Evolutionary conservation across 768 basidiomycete species (phyloP), one percentile per base, ranked within the genome.

Genomic region (Serendipita sp.): DNA sequence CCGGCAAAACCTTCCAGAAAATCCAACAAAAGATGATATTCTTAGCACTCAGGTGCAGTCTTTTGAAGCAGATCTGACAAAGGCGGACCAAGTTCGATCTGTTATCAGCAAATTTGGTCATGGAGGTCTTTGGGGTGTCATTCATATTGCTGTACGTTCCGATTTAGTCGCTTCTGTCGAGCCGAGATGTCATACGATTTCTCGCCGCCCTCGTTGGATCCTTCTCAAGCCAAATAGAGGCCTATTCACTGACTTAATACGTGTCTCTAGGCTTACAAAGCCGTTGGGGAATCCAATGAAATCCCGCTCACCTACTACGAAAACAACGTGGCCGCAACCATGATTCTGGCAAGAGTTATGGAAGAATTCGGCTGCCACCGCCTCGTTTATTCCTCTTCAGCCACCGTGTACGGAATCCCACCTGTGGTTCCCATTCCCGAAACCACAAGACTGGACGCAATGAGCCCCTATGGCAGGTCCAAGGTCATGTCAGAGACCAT

Each of bases 331-430:
- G 74, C 81, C 45, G 94, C 91, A 3, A 94, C 93, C 4, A 74
- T 96, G 63, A 84, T 80, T 58, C 83, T 98, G 22, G 77, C 96
- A 66, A 86, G 93, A 76, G 77, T 82, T 67, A 95, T 95, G 93
- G 75, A 77, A 43, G 87, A 87, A 61, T 90, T 83, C 73, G 84
- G 85, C 65, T 90, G 89, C 75, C 79, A 80, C 61, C 82, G 90
- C 64, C 76, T 99, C 63, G 95, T 99, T 61, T 99, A 97, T 77
- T 98, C 96, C 0, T 97, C 94, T 11, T 95, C 92, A 24, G 96
- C 96, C 3, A 98, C 96, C 17, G 96, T 99, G 26, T 99, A 99
- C 70, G 96, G 96, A 61, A 93, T 84, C 2, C 96, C 96, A 9
- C 86, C 90, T 22, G 76, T 75, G 60, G 88, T 98, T 48, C 96